Evolutionary conservation across 2,329 filamentous ascomycete genomes (phyloP).

Genomic region (Fusarium subglutinans): DNA sequence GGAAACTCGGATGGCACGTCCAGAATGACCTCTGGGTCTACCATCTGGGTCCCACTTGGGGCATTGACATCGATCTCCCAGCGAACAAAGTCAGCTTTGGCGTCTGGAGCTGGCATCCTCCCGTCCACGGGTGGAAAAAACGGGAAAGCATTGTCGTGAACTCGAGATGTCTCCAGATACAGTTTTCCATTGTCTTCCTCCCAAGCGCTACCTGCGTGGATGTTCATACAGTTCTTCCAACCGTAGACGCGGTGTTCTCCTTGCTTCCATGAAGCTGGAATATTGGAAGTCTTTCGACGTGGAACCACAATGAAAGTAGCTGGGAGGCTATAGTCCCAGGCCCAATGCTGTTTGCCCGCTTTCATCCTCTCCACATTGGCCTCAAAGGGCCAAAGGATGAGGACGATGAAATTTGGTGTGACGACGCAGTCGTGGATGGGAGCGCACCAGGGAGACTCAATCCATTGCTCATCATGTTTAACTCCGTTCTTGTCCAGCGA

Average conservation of each 20-base stretch:
- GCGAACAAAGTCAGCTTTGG: slow-evolving; percentile 7
- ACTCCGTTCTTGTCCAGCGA: background rate
- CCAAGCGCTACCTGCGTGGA: slow-evolving; percentile 21
- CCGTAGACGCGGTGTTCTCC: slow-evolving; percentile 13
- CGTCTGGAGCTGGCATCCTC: background rate
- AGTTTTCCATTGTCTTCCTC: slow-evolving; percentile 10
- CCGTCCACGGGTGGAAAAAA: slow-evolving; percentile 13
- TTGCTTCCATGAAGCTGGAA: background rate
- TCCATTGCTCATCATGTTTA: slow-evolving; percentile 24
- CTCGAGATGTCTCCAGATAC: slow-evolving; percentile 16
- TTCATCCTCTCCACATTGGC: slow-evolving; percentile 11
- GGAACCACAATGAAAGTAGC: slow-evolving; percentile 8
- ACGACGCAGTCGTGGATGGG: slow-evolving; percentile 23
- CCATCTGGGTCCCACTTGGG: background rate
- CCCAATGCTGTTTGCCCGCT: slow-evolving; percentile 22
- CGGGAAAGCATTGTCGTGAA: slow-evolving; percentile 23
- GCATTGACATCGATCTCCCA: slow-evolving; percentile 26
- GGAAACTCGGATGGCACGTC: slow-evolving; percentile 10
- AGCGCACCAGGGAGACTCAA: slow-evolving; percentile 15
- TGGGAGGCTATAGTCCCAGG: background rate
- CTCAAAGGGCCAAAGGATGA: slow-evolving; percentile 12
- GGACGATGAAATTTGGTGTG: slow-evolving; percentile 16
- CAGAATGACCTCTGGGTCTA: background rate
- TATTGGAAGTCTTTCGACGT: background rate
- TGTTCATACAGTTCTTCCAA: slow-evolving; percentile 22